Conservation (phyloP, 768 basidiomycete species). For the Suillus paluster region DNA sequence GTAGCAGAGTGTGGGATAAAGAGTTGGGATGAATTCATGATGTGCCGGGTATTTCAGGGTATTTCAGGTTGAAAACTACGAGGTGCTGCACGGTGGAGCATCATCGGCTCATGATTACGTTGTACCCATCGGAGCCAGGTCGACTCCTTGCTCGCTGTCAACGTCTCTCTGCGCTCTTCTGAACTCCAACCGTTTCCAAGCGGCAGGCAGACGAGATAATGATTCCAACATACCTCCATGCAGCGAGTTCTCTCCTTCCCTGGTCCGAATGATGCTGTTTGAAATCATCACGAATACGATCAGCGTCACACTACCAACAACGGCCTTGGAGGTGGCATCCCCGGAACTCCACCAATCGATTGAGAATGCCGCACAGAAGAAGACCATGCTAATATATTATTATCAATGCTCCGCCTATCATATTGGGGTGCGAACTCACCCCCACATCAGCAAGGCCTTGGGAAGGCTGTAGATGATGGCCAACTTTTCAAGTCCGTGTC, state of each 20-base stretch:
- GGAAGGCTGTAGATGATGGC: slow-evolving; percentile 40
- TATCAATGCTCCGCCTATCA: not conserved
- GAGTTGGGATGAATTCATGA: no score
- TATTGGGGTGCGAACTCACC: slow-evolving; percentile 20
- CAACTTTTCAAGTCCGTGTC: slow-evolving; percentile 32
- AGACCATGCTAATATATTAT: slow-evolving; percentile 25
- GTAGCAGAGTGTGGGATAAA: no score
- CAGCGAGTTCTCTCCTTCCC: slow-evolving; percentile 3
- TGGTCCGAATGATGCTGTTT: slow-evolving; percentile 45
- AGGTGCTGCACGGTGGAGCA: not conserved
- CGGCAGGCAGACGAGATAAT: not conserved
- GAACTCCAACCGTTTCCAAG: not conserved
- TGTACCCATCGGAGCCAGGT: no score
- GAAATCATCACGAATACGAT: slow-evolving; percentile 37
- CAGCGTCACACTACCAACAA: slow-evolving; percentile 37
- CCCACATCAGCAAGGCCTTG: slow-evolving; percentile 37
- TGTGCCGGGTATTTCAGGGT: no score
- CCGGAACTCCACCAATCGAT: slow-evolving; percentile 27
- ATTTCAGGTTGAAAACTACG: no score
- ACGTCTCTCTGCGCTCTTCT: not conserved
- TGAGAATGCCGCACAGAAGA: slow-evolving; percentile 32
- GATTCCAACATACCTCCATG: not conserved
- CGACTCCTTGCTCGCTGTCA: not conserved
- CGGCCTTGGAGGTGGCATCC: slow-evolving; percentile 16
- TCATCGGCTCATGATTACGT: no score